Evolutionary conservation across 2,329 filamentous ascomycete species (phyloP).

Genomic region (Penicillium decumbens): DNA sequence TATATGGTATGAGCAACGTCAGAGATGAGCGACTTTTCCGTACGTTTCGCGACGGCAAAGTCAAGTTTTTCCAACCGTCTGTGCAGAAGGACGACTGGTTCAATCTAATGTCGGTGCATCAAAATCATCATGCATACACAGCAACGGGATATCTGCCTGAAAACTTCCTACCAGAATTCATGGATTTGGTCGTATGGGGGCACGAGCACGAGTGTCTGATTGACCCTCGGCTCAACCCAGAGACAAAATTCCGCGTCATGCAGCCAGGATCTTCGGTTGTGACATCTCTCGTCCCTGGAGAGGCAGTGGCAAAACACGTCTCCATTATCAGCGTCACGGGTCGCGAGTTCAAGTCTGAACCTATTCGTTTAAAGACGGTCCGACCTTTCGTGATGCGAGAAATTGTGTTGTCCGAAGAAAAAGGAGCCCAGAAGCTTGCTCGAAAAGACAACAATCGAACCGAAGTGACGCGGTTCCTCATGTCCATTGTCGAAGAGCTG

Average conservation of each 20-base stretch:
- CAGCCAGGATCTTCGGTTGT: constrained; percentile 95
- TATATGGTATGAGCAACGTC: constrained; percentile 94
- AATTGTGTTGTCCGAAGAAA: constrained; percentile 69
- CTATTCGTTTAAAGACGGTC: constrained; percentile 79
- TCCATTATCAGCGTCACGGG: constrained; percentile 80
- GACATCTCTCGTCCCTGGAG: constrained; percentile 83
- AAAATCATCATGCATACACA: constrained; percentile 90
- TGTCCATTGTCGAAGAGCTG: constrained; percentile 74
- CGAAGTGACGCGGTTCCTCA: constrained; percentile 72
- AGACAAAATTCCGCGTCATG: constrained; percentile 92
- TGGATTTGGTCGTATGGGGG: constrained; percentile 92
- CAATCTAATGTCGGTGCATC: constrained; percentile 89
- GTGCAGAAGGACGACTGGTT: constrained; percentile 87
- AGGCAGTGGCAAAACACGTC: constrained; percentile 87
- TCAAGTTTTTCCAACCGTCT: constrained; percentile 84
- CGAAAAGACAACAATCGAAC: constrained; percentile 77
- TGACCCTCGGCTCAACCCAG: constrained; percentile 73
- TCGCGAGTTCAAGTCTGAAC: constrained; percentile 72
- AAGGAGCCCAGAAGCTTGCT: constrained; percentile 70
- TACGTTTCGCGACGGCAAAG: constrained; percentile 86
- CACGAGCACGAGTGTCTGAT: constrained; percentile 97
- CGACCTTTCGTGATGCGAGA: constrained; percentile 87
- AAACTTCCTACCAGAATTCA: constrained; percentile 82
- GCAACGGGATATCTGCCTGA: constrained; percentile 93
- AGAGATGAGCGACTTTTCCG: constrained; percentile 91